Evolutionary conservation across 306 rosid genomes (phyloP), one percentile per base, ranked within the genome.

Genomic region (Pachyrhizus erosus): DNA sequence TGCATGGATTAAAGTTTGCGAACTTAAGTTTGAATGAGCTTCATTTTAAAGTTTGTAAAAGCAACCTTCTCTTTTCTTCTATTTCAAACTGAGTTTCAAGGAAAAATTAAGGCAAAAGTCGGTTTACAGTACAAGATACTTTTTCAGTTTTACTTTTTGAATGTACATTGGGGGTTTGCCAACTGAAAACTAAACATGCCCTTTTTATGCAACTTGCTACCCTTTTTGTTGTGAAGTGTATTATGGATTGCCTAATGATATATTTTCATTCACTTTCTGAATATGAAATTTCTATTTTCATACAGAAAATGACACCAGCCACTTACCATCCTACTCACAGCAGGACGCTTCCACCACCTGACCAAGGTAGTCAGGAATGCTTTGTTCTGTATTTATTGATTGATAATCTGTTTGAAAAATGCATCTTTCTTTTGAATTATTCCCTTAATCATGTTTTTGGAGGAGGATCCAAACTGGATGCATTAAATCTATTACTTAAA

Each of bases 311-410:
- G 91, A 73, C 87, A 1, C 97, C 96, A 5, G 79, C 89, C 54
- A 91, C 98, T 86, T 93, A 95, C 88, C 92, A 90, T 80, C 92
- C 98, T 43, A 95, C 98, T 52, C 97, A 95, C 86, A 83, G 34
- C 88, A 82, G 89, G 84, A 87, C 96, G 15, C 86, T 88, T 89
- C 98, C 97, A 5, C 96, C 98, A 33, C 91, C 98, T 40, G 96
- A 95, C 90, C 99, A 95, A 90, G 98, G 98, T 93, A 89, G 61
- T 46, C 31, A 45, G 62, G 33, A 58, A 75, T 46, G 33, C 27
- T 66, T 54, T 58, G 24, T 77, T 9, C 17, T 67, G 39, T 57
- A 18, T 65, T 69, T 73, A 51, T 67, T 78, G 67, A 42, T 54
- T 64, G 80, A 71, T 77, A 42, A 68, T 81, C 80, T 73, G 37